phyloP scores from a whole-genome alignment of 2,329 filamentous ascomycete species.

The Colletotrichum theobromicola region DNA sequence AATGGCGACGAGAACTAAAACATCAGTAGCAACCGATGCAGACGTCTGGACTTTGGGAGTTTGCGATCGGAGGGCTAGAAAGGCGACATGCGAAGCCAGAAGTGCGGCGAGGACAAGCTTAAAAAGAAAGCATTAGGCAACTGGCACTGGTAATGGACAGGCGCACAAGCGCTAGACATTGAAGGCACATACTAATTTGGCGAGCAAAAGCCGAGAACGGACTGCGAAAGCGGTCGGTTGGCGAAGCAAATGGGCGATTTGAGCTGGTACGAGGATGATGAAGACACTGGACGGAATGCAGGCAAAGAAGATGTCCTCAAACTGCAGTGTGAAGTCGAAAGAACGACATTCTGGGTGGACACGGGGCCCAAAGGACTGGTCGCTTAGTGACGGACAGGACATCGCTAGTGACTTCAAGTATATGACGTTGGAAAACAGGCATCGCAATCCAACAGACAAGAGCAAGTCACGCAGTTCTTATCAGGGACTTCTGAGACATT shows the following conservation, averaged over 20 bases:
- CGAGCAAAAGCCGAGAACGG: background rate
- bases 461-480: background rate
- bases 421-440: background rate
- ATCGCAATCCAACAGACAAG: background rate
- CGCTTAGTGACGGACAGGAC: background rate
- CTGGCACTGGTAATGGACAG: fast-evolving
- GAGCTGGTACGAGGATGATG: conserved; percentile 20
- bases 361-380: conserved; percentile 27
- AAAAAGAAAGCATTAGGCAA: background rate
- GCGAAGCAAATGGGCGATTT: background rate
- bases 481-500: background rate
- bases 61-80: conserved; percentile 22
- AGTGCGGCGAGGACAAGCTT: conserved; percentile 14
- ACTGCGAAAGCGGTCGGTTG: background rate
- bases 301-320: conserved; percentile 31
- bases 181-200: conserved; percentile 21
- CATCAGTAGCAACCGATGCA: conserved; percentile 25
- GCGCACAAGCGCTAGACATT: background rate
- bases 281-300: conserved; percentile 24
- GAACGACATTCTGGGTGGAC: conserved; percentile 26
- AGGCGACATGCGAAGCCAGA: conserved; percentile 19
- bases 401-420: background rate
- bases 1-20: conserved; percentile 20
- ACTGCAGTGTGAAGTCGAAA: conserved; percentile 33
- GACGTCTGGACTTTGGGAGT: background rate